Percentiles rank a stretch among this genome's conserved stretches.
phyloP scores from a whole-genome alignment of 2,329 filamentous ascomycete genomes.

The Rhinocladiella mackenziei region DNA sequence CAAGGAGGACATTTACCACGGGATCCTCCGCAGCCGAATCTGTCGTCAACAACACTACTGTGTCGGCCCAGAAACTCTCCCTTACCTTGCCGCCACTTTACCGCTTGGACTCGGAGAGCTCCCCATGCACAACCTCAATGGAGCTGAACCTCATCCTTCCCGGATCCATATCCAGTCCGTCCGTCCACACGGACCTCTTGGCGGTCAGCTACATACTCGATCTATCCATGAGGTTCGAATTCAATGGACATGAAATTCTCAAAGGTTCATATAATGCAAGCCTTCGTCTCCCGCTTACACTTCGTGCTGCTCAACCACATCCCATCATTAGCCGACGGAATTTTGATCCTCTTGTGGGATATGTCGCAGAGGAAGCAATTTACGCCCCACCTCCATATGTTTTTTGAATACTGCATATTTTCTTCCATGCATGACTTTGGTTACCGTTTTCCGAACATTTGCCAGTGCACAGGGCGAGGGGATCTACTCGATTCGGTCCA shows the following conservation, averaged over 20 bases:
- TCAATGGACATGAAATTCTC: neutral
- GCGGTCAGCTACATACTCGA: slow-evolving; percentile 19
- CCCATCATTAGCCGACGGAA: slow-evolving; percentile 7
- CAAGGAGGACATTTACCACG: slow-evolving; percentile 18
- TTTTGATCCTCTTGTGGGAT: slow-evolving; percentile 16
- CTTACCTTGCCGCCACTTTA: slow-evolving; percentile 22
- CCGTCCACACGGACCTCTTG: slow-evolving; percentile 20
- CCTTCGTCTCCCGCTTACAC: slow-evolving; percentile 18
- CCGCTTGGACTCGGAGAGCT: slow-evolving; percentile 2
- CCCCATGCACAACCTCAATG: slow-evolving; percentile 18
- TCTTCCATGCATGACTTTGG: too few species aligned
- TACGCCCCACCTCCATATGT: slow-evolving; percentile 23
- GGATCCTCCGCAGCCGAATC: slow-evolving; percentile 11
- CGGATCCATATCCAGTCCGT: slow-evolving; percentile 19
- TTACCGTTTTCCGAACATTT: too few species aligned
- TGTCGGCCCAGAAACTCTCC: slow-evolving; percentile 16
- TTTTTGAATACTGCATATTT: slow-evolving; percentile 7
- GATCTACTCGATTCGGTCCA: too few species aligned
- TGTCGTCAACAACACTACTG: slow-evolving; percentile 11
- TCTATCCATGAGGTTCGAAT: slow-evolving; percentile 17
- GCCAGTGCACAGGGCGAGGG: too few species aligned
- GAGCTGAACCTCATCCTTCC: slow-evolving; percentile 22
- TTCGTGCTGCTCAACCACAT: slow-evolving; percentile 9
- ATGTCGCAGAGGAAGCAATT: slow-evolving; percentile 14
- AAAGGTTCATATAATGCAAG: slow-evolving; percentile 11